Evolutionary conservation across 108 stramenopile genomes (phyloP), one percentile per base, ranked within the genome.

Genomic region (Schizochytrium sp.): DNA sequence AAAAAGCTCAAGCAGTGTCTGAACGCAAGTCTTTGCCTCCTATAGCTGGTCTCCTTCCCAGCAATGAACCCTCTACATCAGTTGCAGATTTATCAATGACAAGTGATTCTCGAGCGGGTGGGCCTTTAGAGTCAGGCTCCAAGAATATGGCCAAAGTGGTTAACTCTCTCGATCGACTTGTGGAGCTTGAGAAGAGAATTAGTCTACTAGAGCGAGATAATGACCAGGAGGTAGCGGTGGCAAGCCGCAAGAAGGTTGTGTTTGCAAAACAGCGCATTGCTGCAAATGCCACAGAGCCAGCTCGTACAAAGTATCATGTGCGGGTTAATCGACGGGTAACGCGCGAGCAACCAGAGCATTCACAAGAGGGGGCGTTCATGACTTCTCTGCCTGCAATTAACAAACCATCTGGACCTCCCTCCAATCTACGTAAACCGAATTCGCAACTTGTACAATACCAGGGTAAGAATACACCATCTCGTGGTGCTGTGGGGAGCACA

Each of bases 121-220:
- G 13, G 87, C 72, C 58, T 49, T 19, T n/a, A 10, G 50, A 38
- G 17, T 38, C 60, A 47, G 41, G 72, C 72, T 10, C 61, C 56
- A 53, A 50, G 47, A 47, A 50, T 46, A 42, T 46, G 49, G 56
- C 92, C 92, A 4, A 89, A 91, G 44, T 92, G 91, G 56, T 56
- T 92, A 87, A 61, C 13, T 91, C 91, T 28, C 92, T 93, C 28
- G 90, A 93, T 89, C 91, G 91, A 64, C 92, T 93, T 46, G 90
- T 93, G 19, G 93, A 93, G 47, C 91, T 93, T 3, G 93, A 93
- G 72, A 87, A 61, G 90, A 90, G 93, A 7, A 93, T 93, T 64
- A 88, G 59, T 19, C 88, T 61, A 3, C 92, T 93, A 2, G 93
- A 93, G 87, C 44, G 47, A 40, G 87, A 90, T 64, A 42, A 40